Evolutionary conservation across 2,329 filamentous ascomycete genomes (phyloP), one percentile per base, ranked within the genome.

Genomic region (Diplodia seriata): DNA sequence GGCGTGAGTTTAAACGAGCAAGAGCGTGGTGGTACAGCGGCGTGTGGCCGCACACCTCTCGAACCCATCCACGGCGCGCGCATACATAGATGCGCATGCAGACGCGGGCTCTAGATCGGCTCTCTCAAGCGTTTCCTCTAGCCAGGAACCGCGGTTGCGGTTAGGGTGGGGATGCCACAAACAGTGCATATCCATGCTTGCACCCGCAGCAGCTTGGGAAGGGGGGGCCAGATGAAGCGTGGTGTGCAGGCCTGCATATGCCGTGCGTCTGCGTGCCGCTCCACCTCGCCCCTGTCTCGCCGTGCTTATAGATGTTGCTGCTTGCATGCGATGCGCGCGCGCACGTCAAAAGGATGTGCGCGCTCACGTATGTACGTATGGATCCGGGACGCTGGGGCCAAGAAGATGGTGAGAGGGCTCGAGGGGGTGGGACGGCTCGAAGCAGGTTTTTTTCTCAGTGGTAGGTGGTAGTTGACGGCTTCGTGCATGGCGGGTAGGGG

Each of bases 91-190:
- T 59, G 55, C 23, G 40, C 14, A 31, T 53, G 50, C 50, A 53
- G 15, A 14, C 8, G 23, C 26, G 29, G 56, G 38, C 47, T 47
- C 56, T 47, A 59, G 23, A n/a, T 47, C 40, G 26, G 26, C 26
- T 2, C 40, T 18, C 40, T 36, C 18, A 47, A 20, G 40, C 18
- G 6, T 47, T 4, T n/a, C n/a, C 43, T 20, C 20, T 29, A 53
- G 50, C 57, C 57, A 33, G 57, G 56, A n/a, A 36, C 31, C 55
- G 50, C 50, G 50, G 50, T 15, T 53, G 31, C 43, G 43, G 43
- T 47, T 47, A n/a, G 40, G 40, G 43, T 47, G 43, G 43, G 18
- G 43, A 47, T 47, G 20, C 14, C 31, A 26, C 15, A 43, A 43
- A 36, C 5, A 18, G 6, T 49, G 40, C 40, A 49, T 62, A 47